Conservation (phyloP, 768 basidiomycete genomes). For the Pulveroboletus ravenelii region DNA sequence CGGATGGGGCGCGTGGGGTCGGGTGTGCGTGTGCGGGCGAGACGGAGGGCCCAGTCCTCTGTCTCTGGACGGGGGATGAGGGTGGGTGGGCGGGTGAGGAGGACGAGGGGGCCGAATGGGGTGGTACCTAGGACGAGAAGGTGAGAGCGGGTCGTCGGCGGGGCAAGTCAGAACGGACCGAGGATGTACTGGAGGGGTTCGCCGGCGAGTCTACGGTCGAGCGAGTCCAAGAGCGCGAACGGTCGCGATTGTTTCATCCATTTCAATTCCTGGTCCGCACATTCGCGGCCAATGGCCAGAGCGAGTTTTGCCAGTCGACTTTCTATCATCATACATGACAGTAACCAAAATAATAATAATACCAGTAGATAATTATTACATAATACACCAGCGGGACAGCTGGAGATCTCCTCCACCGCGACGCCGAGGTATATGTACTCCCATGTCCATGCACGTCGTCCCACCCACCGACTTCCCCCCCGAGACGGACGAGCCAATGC, state of each 20-base stretch:
- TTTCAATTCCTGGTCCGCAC: constrained; percentile 39
- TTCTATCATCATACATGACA: neutral
- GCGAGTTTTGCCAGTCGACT: constrained; percentile 29
- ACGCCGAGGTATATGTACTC: constrained; percentile 11
- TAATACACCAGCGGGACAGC: constrained; percentile 7
- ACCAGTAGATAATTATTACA: constrained; percentile 10
- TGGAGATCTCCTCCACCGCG: constrained; percentile 2
- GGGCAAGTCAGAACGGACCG: constrained; percentile 40
- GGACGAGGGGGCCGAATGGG: constrained; percentile 80
- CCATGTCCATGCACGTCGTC: constrained; percentile 1
- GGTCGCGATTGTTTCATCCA: constrained; percentile 41
- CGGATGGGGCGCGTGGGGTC: constrained; percentile 25
- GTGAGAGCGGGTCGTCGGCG: neutral
- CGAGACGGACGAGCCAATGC: neutral
- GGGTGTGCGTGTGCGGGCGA: constrained; percentile 46
- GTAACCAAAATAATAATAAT: neutral
- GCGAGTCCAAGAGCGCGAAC: constrained; percentile 34
- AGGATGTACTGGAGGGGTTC: constrained; percentile 92
- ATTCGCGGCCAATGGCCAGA: constrained; percentile 30
- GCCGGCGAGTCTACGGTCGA: constrained; percentile 55
- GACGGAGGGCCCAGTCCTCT: constrained; percentile 69
- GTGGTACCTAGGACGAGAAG: constrained; percentile 49
- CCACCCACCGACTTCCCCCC: neutral
- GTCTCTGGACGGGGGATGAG: constrained; percentile 97
- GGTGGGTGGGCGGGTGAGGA: constrained; percentile 70